Base-by-base conservation (phyloP, 495 filamentous ascomycete genomes). In the Penicillium angulare region DNA sequence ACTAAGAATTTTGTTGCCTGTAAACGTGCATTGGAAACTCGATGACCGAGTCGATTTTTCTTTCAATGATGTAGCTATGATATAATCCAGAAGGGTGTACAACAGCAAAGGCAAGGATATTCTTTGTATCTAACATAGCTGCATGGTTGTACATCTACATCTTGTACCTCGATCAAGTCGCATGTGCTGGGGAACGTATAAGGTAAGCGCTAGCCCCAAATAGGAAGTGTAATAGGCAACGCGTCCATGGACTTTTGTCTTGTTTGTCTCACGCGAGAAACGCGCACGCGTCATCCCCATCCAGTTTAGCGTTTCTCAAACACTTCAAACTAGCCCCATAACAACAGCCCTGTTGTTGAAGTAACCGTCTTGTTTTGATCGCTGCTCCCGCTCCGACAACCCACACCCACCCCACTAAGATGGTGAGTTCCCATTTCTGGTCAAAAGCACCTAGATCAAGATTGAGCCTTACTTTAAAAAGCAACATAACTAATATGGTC, bases 281-380 rank as follows among this genome's bases (percentile, higher is more conserved):
- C 43, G 43, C 43, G 31, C 7, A 55, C 61, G 47, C 61, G 54
- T 39, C 18, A 35, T 13, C 54, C 52, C n/a, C 36, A 54, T 53
- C 27, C 41, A 58, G 53, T 45, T 44, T 61, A 61, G 61, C 48
- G 58, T n/a, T 7, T 34, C 31, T 52, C 48, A 56, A 59, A 60
- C 52, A 36, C 16, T 22, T 33, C 31, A 31, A 33, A 34, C 43
- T 33, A 21, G 17, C 27, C 9, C 16, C 17, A 41, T 22, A 34
- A 46, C 43, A 34, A 46, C n/a, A n/a, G n/a, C 43, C 38, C 49
- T 42, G 58, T 61, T 46, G 57, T 57, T 50, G 56, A 63, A 63
- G 60, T 63, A 64, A 58, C 57, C 57, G 50, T 45, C 33, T n/a
- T 57, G 45, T 52, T 60, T 52, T 55, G 53, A 39, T 48, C 34